Conservation (phyloP, 768 basidiomycete genomes). For the Pleurotus platypus region DNA sequence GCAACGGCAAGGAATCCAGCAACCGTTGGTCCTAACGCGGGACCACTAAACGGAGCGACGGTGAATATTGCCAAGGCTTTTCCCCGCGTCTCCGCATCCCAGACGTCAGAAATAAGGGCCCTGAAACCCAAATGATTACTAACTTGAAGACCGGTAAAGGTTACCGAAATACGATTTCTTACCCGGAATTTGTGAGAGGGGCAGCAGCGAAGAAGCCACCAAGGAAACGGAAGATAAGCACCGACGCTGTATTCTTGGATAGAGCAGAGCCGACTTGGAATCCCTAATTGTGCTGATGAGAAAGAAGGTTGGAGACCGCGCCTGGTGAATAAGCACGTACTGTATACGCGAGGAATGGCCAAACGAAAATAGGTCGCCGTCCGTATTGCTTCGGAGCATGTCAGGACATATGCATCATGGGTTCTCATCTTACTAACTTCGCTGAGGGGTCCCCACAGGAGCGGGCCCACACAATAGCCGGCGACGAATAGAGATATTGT, state of each 20-base stretch:
- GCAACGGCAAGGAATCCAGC: constrained; percentile 39
- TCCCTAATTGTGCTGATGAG: constrained; percentile 24
- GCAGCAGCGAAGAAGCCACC: constrained; percentile 67
- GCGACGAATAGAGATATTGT: constrained; percentile 61
- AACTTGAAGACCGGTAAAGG: not conserved
- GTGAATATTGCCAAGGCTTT: constrained; percentile 65
- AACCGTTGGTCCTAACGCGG: constrained; percentile 53
- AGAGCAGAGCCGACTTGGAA: constrained; percentile 67
- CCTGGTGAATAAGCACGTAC: constrained; percentile 26
- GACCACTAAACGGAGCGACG: constrained; percentile 65
- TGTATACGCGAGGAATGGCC: constrained; percentile 53
- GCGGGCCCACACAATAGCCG: constrained; percentile 66
- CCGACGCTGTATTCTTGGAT: constrained; percentile 52
- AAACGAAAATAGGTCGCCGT: constrained; percentile 54
- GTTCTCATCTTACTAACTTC: constrained; percentile 6
- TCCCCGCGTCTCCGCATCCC: constrained; percentile 59
- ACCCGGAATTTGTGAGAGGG: constrained; percentile 71
- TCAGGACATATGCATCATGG: constrained; percentile 38
- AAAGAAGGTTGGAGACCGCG: not conserved
- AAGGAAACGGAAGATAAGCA: constrained; percentile 72
- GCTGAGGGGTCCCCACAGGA: constrained; percentile 52
- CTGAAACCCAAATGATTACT: constrained; percentile 18
- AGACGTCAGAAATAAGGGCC: constrained; percentile 55
- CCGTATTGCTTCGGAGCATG: constrained; percentile 51
- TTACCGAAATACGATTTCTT: constrained; percentile 11